These are phyloP conservation scores for Ophiostoma perfectum DNA, from an alignment of 2,329 filamentous ascomycete genomes.

Conservation along the genomic window DNA sequence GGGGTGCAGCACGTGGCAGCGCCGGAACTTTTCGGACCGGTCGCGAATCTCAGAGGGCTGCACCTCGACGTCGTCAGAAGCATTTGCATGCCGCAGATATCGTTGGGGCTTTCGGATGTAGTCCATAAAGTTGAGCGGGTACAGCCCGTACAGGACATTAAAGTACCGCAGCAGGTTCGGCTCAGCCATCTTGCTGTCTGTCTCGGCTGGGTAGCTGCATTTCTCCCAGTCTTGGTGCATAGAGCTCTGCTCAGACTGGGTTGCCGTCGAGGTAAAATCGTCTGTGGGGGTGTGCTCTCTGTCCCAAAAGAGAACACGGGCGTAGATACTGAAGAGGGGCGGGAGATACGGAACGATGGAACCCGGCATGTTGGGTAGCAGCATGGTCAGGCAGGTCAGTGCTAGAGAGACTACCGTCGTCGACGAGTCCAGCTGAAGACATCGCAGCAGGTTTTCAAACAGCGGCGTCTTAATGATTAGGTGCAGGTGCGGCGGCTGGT, in stretches of 20 bases:
- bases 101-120: constrained; percentile 78
- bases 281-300: constrained; percentile 42
- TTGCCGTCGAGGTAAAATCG: constrained; percentile 26
- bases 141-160: constrained; percentile 75
- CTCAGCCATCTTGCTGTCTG: constrained; percentile 53
- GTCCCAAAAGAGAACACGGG: constrained; percentile 74
- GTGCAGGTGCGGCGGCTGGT: constrained; percentile 74
- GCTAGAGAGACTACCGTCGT: constrained; percentile 71
- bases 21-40: constrained; percentile 68
- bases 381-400: constrained; percentile 71
- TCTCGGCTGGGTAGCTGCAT: constrained; percentile 51
- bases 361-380: constrained; percentile 73
- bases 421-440: constrained; percentile 71
- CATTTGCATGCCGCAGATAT: constrained; percentile 68
- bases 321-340: constrained; percentile 75
- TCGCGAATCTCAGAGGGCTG: constrained; percentile 72
- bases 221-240: constrained; percentile 56
- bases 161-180: constrained; percentile 70
- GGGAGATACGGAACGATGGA: constrained; percentile 64
- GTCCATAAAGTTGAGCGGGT: constrained; percentile 80
- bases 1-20: constrained; percentile 70
- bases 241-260: constrained; percentile 13
- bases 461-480: constrained; percentile 66
- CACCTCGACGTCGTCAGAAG: constrained; percentile 68
- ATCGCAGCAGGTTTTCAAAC: constrained; percentile 65